Evolutionary conservation across 1,284 basidiomycete genomes (phyloP), one percentile per base, ranked within the genome.

Genomic region (Papiliotrema laurentii): DNA sequence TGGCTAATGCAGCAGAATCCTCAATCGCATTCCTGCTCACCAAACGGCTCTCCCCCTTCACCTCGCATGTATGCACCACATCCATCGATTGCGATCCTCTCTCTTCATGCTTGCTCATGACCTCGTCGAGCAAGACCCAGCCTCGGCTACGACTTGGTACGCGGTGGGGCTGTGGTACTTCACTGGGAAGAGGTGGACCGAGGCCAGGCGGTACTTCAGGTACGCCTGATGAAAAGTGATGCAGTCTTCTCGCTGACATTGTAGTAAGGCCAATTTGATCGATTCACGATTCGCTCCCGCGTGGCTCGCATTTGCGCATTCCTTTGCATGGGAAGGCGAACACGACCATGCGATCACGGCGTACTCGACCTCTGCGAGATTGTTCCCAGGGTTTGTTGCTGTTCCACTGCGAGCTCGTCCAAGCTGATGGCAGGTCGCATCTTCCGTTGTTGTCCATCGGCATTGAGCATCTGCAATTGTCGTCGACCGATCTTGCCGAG

Each of bases 121-220:
- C 61, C 81, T 99, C 60, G 92, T 97, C 11, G 89, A 96, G 44
- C 83, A 83, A 41, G 91, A 97, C 64, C 93, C 96, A 0, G 88
- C 93, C 62, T 85, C 87, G 36, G 84, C 91, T 0, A 82, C 90
- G 42, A 91, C 89, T 57, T 99, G 96, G 96, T 99, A 97, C 72
- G 92, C 94, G 2, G 96, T 97, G 19, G 96, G 94, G 0, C 83
- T 96, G 33, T 99, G 94, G 90, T 98, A 99, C 69, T 82, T 94
- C 47, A 82, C 84, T 25, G 83, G 84, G 16, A 81, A 82, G 47
- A 86, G 93, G 59, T 98, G 86, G 84, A 78, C 83, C 18, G 88
- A 92, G 59, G 89, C 91, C 7, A 78, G 92, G 56, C 84, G 91
- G 54, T 96, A 92, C 69, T 93, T 97, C 69, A 89, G 88, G 89